These are phyloP conservation scores for Trichoderma sp. DNA, from an alignment of 2,329 filamentous ascomycete species.

Conservation along the genomic window DNA sequence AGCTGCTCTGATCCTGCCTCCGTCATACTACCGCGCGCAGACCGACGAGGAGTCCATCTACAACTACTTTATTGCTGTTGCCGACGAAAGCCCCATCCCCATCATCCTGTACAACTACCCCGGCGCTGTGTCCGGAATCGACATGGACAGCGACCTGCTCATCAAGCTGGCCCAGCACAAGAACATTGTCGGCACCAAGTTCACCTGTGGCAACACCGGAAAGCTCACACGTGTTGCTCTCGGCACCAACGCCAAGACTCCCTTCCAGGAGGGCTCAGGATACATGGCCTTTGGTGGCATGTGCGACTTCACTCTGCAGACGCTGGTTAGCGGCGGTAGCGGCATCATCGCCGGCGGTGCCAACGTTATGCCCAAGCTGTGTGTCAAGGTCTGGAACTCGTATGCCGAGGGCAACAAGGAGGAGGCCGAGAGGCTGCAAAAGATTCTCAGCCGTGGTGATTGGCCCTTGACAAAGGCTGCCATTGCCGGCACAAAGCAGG, in stretches of 20 bases:
- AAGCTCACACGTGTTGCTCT: conserved; percentile 82
- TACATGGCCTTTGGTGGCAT: conserved; percentile 90
- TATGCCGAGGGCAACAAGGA: conserved; percentile 71
- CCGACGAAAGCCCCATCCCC: conserved; percentile 74
- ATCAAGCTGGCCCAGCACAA: conserved; percentile 77
- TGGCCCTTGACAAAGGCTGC: conserved; percentile 82
- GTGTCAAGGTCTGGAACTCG: conserved; percentile 76
- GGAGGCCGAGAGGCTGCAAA: conserved; percentile 75
- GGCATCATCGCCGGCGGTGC: conserved; percentile 85
- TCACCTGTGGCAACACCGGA: conserved; percentile 88
- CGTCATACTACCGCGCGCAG: conserved; percentile 78
- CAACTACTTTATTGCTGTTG: conserved; percentile 73
- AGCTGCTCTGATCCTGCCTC: conserved; percentile 76
- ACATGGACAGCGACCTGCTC: conserved; percentile 86
- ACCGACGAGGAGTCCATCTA: conserved; percentile 73
- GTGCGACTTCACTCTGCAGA: conserved; percentile 85
- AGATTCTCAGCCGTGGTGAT: conserved; percentile 74
- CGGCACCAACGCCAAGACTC: conserved; percentile 70
- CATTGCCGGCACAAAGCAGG: conserved; percentile 83
- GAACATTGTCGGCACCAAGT: conserved; percentile 87
- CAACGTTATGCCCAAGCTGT: conserved; percentile 82
- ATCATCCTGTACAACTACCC: conserved; percentile 90
- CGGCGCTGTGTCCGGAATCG: conserved; percentile 80
- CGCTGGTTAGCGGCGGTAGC: conserved; percentile 73
- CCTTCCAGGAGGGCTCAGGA: conserved; percentile 57